Base-by-base conservation (phyloP, 2,329 filamentous ascomycete species). In the Fusarium chuoi region DNA sequence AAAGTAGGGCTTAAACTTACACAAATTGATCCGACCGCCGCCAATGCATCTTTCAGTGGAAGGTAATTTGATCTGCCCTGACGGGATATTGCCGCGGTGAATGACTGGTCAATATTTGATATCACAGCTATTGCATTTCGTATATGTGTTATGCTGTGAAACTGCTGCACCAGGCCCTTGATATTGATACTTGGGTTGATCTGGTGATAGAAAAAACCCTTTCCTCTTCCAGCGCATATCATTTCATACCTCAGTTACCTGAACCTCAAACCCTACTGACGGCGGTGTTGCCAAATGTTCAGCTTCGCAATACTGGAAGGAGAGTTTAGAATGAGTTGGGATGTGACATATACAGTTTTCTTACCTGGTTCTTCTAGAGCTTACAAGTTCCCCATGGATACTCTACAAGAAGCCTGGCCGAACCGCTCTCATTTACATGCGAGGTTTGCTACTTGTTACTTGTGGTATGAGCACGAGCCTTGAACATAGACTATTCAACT, bases 101-200 rank as follows among this genome's bases (percentile, higher is more conserved):
- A 35, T 28, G 12, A 22, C 30, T 38, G 26, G 17, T n/a, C 18
- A 28, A 48, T 39, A 52, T 38, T 14, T 13, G 33, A 63, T 51
- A 49, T 39, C 38, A 46, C 24, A n/a, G 39, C 52, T 54, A 35
- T 65, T 52, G 22, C 35, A 38, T 38, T 41, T 45, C 30, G 66
- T 69, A 51, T 69, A 64, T 69, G 35, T 41, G 12, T 35, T 46
- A 55, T 49, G 44, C 14, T 26, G 56, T 63, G 41, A 35, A 39
- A 55, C 66, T 49, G 13, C n/a, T 28, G 17, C 38, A 36, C n/a
- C 13, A 36, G 30, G 30, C 30, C 48, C 33, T 52, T 36, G 30
- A 36, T 52, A 52, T 52, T 52, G 30, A 52, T 36, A 36, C 30
- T 35, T 52, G n/a, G 48, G 30, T 52, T 36, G 17, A 36, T 35